Percentiles rank a stretch among this genome's conserved stretches.
These are phyloP conservation scores for Eimeria praecox DNA, from an alignment of 169 alveolate species.

Conservation along the genomic window DNA sequence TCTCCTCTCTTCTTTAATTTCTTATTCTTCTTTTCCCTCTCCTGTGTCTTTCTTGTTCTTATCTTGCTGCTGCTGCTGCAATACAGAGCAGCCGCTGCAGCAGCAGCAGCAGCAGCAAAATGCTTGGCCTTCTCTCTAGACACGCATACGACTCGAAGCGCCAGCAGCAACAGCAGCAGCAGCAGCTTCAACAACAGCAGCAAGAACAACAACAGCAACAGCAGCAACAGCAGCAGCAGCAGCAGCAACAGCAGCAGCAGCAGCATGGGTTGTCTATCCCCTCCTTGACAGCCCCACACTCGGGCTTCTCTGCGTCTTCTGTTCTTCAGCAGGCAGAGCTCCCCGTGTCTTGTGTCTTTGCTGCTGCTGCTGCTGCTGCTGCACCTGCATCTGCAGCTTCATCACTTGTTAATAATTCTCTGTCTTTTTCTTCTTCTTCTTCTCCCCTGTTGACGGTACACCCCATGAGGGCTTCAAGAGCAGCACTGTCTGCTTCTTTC, in stretches of 20 bases:
- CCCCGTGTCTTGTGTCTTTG: neutral
- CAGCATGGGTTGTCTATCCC: neutral
- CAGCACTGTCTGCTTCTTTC: neutral
- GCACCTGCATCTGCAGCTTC: neutral
- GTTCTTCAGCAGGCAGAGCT: neutral
- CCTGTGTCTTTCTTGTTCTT: neutral
- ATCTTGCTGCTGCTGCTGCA: neutral
- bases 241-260: slow-evolving; percentile 16
- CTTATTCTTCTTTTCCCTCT: neutral
- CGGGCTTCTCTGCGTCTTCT: neutral
- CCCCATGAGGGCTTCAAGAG: neutral
- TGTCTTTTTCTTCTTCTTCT: neutral
- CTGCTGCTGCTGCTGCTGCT: neutral
- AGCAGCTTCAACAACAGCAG: neutral
- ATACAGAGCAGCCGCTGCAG: slow-evolving; percentile 1
- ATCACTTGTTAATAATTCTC: too few relatives aligned
- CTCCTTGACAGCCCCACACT: neutral
- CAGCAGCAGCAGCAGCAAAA: slow-evolving; percentile 50
- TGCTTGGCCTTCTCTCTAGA: neutral
- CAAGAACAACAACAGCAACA: neutral
- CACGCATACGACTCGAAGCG: neutral
- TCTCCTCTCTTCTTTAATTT: neutral
- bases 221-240: slow-evolving; percentile 12
- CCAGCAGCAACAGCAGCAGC: slow-evolving; percentile 44
- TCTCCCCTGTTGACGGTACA: neutral